These are phyloP conservation scores for Aureobasidium leucospermi DNA, from an alignment of 2,329 filamentous ascomycete genomes.

Conservation along the genomic window DNA sequence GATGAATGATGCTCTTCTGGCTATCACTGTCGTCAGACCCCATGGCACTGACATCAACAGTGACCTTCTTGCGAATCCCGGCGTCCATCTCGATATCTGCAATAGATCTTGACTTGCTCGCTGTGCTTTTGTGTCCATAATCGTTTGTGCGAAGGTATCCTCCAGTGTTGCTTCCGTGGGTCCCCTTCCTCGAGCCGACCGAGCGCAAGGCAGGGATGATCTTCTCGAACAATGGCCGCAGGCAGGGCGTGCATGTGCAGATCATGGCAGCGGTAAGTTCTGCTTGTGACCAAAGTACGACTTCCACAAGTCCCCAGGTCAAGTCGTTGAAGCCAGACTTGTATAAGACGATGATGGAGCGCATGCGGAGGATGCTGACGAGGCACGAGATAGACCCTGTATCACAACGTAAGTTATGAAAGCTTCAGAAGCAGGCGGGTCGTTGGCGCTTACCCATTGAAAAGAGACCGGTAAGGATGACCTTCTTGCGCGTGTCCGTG, in stretches of 20 bases:
- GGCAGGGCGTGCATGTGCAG: constrained; percentile 7
- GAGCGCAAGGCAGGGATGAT: background rate
- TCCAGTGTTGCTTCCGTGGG: background rate
- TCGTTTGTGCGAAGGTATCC: background rate
- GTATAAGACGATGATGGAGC: constrained; percentile 9
- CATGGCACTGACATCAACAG: background rate
- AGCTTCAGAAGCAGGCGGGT: background rate
- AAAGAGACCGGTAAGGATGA: constrained; percentile 44
- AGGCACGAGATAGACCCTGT: constrained; percentile 2
- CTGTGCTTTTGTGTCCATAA: background rate
- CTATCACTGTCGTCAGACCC: background rate
- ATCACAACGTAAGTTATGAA: background rate
- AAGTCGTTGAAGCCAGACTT: background rate
- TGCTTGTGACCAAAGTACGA: constrained; percentile 3
- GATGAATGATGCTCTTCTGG: constrained; percentile 1
- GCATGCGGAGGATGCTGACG: constrained; percentile 10
- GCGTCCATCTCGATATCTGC: background rate
- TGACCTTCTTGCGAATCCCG: background rate
- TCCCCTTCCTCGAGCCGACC: background rate
- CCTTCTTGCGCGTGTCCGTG: constrained; percentile 45
- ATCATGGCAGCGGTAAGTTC: constrained; percentile 9
- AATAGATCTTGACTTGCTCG: background rate
- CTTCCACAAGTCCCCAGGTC: constrained; percentile 9
- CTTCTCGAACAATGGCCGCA: constrained; percentile 11
- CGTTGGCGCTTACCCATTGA: constrained; percentile 33